Base-by-base conservation (phyloP, 768 basidiomycete genomes). In the Plicaturopsis crispa region DNA sequence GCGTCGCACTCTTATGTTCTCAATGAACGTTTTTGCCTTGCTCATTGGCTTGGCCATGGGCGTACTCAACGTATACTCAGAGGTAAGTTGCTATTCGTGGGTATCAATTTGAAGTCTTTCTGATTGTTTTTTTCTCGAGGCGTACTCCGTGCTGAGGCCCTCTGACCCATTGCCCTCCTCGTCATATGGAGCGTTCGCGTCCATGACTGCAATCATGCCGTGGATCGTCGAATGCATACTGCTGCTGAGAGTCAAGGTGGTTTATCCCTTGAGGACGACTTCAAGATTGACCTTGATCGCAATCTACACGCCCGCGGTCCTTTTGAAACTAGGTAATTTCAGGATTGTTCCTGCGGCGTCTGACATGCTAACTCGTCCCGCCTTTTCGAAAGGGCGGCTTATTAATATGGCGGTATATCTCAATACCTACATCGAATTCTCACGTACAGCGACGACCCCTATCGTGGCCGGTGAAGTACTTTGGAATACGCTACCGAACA, bases 171-270 rank as follows among this genome's bases (percentile, higher is more conserved):
- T n/a, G n/a, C n/a, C n/a, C n/a, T n/a, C n/a, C n/a, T n/a, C n/a
- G n/a, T n/a, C n/a, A n/a, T n/a, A n/a, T n/a, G n/a, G n/a, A n/a
- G n/a, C n/a, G n/a, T n/a, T n/a, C n/a, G n/a, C n/a, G n/a, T n/a
- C 43, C 0, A 36, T 67, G 28, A 43, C 49, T 11, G 42, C 55
- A 6, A 44, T 57, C 33, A 53, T 59, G 1, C 63, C 64, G 12
- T 33, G 62, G 1, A 48, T 65, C 34, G 53, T 64, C 17, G 65
- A 68, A 41, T 56, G 52, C 10, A 58, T 68, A 24, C 57, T 68
- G 6, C 30, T 64, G n/a, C 48, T 65, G 35, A 54, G 66, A 0
- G 50, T 68, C 10, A 39, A 55, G 18, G 57, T 59, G 3, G 57
- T 68, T 6, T 66, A 58, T 39, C 63, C 65, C 1, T 44, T 47